A percentile compares a stretch with the other conserved stretches of the same genome.
Evolutionary conservation across 2,329 filamentous ascomycete genomes (phyloP).

Genomic region (Leptosphaerulina australis): DNA sequence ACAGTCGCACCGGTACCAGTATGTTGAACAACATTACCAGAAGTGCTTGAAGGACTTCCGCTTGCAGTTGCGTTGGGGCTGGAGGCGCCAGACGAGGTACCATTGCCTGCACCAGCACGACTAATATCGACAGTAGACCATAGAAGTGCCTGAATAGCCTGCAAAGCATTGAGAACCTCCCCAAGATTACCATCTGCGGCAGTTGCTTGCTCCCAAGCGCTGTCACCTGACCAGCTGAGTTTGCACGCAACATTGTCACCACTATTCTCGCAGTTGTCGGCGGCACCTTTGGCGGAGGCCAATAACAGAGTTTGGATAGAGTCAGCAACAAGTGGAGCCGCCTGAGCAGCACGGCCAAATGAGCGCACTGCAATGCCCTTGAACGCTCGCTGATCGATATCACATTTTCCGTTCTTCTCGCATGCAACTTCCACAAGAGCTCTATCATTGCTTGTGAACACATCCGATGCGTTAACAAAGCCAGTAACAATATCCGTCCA

Average conservation of each 20-base stretch:
- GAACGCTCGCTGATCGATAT: conserved; percentile 69
- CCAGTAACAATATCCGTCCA: conserved; percentile 32
- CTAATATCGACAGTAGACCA: conserved; percentile 22
- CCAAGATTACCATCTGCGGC: conserved; percentile 24
- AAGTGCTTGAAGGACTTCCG: conserved; percentile 12
- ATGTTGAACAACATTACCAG: conserved; percentile 5
- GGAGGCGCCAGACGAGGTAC: neutral
- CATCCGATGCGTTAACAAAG: conserved; percentile 37
- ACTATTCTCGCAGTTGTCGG: conserved; percentile 19
- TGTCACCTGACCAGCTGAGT: conserved; percentile 17
- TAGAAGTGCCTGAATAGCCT: conserved; percentile 33
- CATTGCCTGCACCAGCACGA: neutral
- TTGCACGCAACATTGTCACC: conserved; percentile 19
- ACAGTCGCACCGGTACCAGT: conserved; percentile 18
- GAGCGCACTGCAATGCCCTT: conserved; percentile 53
- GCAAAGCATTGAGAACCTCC: conserved; percentile 29
- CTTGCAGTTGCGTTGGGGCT: conserved; percentile 1
- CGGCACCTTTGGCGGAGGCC: conserved; percentile 32
- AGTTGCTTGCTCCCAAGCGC: neutral
- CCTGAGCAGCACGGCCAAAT: conserved; percentile 29
- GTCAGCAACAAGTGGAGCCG: conserved; percentile 27
- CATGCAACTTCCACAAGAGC: conserved; percentile 72
- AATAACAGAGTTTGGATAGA: conserved; percentile 23
- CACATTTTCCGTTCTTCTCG: conserved; percentile 63
- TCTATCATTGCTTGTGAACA: conserved; percentile 56